Base-by-base conservation (phyloP, 495 filamentous ascomycete genomes). In the Podospora tetraspora region DNA sequence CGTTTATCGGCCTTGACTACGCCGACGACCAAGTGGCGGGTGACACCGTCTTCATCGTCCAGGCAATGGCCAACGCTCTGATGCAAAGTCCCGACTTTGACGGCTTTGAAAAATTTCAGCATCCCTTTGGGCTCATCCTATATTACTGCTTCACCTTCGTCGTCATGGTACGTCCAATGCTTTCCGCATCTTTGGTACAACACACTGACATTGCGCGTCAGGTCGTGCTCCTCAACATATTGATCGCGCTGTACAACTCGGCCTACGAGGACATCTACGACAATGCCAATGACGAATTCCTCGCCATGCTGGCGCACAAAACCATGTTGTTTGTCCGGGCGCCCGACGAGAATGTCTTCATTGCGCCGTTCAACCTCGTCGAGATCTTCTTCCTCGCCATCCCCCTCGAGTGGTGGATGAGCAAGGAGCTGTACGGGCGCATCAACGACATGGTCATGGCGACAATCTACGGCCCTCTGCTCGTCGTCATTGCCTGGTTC, bases 61-160 rank as follows among this genome's bases (percentile, higher is more conserved):
- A 94, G 70, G 86, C 91, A 32, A 99, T 99, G 96, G 85, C 89
- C 32, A 97, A 96, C 69, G 90, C 89, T 21, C 82, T 99, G 23
- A 91, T 99, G 88, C 89, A 92, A 76, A 91, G 87, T 59, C 95
- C 95, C 2, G 93, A 97, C 60, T 98, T 99, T 71, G 86, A 85
- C 24, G 92, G 89, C 5, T 99, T 97, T 73, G 91, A 96, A 69
- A 82, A 89, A 21, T 88, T 88, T 62, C 82, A 82, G 24, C 86
- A 84, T 23, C 93, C 93, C 0, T 97, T 95, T 73, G 93, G 93
- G 3, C 86, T 94, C 22, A 90, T 95, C 8, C 87, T 97, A 11
- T 97, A 98, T 77, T 98, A 99, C 77, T 84, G 96, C 64, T 99
- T 96, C 76, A 96, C 92, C 25, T 99, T 99, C 73, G 86, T 97